These are phyloP conservation scores for Seminavis robusta DNA, from an alignment of 108 stramenopile species.

Conservation along the genomic window DNA sequence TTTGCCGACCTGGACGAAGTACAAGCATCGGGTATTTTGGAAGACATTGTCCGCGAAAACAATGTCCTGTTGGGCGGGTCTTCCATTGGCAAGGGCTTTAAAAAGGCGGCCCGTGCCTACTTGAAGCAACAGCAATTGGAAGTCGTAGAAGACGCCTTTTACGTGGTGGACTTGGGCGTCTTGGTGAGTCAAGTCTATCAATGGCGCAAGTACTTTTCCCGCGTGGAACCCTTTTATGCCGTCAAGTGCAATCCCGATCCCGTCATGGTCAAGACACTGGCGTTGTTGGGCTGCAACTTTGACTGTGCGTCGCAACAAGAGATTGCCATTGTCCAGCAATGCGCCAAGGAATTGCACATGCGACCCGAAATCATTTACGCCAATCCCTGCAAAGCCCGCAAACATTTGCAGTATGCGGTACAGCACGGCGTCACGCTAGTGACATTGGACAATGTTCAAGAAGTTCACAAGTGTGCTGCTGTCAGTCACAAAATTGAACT, in stretches of 20 bases:
- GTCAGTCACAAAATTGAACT: conserved; percentile 65
- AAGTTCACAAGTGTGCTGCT: conserved; percentile 80
- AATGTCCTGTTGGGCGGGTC: conserved; percentile 50
- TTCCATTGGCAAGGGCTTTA: conserved; percentile 63
- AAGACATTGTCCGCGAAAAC: conserved; percentile 22
- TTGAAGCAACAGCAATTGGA: conserved; percentile 27
- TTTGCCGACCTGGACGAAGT: conserved; percentile 3
- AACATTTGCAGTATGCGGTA: conserved; percentile 73
- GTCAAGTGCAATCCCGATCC: conserved; percentile 90
- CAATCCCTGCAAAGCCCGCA: conserved; percentile 85
- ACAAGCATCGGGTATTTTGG: conserved; percentile 10
- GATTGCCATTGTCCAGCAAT: conserved; percentile 68
- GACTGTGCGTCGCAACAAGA: conserved; percentile 89
- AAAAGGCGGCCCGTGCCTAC: conserved; percentile 63
- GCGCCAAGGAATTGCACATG: conserved; percentile 53
- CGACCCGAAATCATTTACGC: conserved; percentile 87
- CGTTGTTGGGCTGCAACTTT: conserved; percentile 79
- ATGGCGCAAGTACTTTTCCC: conserved; percentile 82
- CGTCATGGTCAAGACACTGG: conserved; percentile 76
- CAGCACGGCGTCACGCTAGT: conserved; percentile 71
- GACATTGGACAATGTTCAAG: conserved; percentile 89
- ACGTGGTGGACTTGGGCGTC: conserved; percentile 79
- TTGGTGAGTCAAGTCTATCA: conserved; percentile 73
- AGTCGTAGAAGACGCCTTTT: conserved; percentile 72
- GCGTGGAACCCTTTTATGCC: conserved; percentile 73